phyloP scores from a whole-genome alignment of 306 rosid species.

The Prunus dulcis region DNA sequence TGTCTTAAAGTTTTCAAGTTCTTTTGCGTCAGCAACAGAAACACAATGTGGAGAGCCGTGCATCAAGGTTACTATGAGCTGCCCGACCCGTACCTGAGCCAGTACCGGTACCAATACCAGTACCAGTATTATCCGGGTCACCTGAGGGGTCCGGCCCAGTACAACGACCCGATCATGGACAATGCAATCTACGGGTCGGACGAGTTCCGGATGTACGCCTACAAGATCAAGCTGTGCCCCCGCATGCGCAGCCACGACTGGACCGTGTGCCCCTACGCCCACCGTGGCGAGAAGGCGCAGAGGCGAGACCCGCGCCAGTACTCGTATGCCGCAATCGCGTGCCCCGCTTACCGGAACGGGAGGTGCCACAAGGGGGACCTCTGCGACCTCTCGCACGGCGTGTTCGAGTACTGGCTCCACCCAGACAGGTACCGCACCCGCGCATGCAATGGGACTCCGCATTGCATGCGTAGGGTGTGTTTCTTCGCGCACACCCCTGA shows the following conservation, averaged over 20 bases:
- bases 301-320: slow-evolving; percentile 44
- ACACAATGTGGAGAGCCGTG: too few relatives aligned
- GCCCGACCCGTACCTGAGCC: too few relatives aligned
- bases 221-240: slow-evolving; percentile 51
- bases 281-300: slow-evolving; percentile 54
- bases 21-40: too few relatives aligned
- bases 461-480: slow-evolving; percentile 46
- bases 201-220: slow-evolving; percentile 52
- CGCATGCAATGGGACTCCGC: not conserved
- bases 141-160: not conserved
- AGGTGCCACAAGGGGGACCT: slow-evolving; percentile 35
- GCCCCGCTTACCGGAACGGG: slow-evolving; percentile 39
- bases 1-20: too few relatives aligned
- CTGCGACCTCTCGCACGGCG: slow-evolving; percentile 53
- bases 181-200: slow-evolving; percentile 35
- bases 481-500: slow-evolving; percentile 50
- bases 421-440: slow-evolving; percentile 22
- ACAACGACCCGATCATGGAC: slow-evolving; percentile 12
- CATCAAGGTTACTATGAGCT: too few relatives aligned
- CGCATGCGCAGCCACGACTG: slow-evolving; percentile 48
- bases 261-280: slow-evolving; percentile 58
- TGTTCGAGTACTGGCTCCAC: slow-evolving; percentile 62
- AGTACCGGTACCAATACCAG: not conserved
- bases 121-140: not conserved
- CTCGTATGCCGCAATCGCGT: slow-evolving; percentile 37